Percentiles rank a stretch among this genome's conserved stretches.
Conservation (phyloP, 2,329 filamentous ascomycete species). For the Claviceps sp. region DNA sequence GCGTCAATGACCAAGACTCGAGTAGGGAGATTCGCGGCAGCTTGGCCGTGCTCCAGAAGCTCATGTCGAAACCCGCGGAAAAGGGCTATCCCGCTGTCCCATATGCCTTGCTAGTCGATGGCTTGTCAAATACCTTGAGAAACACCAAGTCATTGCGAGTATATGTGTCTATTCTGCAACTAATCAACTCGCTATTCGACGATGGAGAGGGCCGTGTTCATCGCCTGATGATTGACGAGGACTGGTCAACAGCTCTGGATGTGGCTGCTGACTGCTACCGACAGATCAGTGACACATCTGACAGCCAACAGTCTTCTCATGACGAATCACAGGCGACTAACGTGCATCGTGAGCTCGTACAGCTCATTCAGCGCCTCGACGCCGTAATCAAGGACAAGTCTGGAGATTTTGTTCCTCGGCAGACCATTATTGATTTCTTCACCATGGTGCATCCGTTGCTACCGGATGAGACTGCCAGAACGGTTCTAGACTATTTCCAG, state of each 20-base stretch:
- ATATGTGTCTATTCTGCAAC: slow-evolving; percentile 31
- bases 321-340: slow-evolving; percentile 22
- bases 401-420: slow-evolving; percentile 47
- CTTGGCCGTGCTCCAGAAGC: slow-evolving; percentile 47
- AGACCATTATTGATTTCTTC: slow-evolving; percentile 55
- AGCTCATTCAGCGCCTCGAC: slow-evolving; percentile 37
- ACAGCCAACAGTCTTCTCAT: slow-evolving; percentile 11
- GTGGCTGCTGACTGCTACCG: slow-evolving; percentile 43
- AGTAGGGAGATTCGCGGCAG: slow-evolving; percentile 48
- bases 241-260: slow-evolving; percentile 49
- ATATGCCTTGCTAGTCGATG: slow-evolving; percentile 44
- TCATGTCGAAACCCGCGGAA: slow-evolving; percentile 45
- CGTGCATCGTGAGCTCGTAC: slow-evolving; percentile 29
- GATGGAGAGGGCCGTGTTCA: slow-evolving; percentile 39
- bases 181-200: slow-evolving; percentile 43
- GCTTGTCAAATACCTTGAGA: slow-evolving; percentile 37
- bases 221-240: slow-evolving; percentile 46
- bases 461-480: slow-evolving; percentile 48
- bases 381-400: slow-evolving; percentile 28
- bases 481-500: slow-evolving; percentile 54
- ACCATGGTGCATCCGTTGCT: slow-evolving; percentile 46
- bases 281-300: slow-evolving; percentile 13
- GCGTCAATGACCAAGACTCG: slow-evolving; percentile 35
- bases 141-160: slow-evolving; percentile 32
- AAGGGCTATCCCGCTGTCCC: slow-evolving; percentile 48